Base-by-base conservation (phyloP, 129 eudicot species). In the Escallonia rubra region DNA sequence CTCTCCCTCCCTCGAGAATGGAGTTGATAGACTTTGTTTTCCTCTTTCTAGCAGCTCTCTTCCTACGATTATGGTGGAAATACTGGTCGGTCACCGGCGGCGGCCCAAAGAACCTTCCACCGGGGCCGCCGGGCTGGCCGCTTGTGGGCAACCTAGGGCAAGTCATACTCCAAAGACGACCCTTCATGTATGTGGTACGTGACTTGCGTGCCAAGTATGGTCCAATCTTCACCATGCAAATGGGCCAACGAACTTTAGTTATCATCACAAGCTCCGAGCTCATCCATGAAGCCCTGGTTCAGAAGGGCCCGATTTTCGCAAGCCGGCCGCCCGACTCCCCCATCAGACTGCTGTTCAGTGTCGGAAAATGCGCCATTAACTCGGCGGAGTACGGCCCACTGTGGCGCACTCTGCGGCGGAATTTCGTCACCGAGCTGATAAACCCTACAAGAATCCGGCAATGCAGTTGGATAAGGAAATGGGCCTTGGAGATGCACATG, bases 61-160 rank as follows among this genome's bases (percentile, higher is more conserved):
- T 84, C 69, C 84, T 84, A 63, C 43, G 53, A 40, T 55, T 82
- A 0, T 86, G 96, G 98, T 93, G 92, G 90, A 75, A 71, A 6
- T 67, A 64, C 52, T 76, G 81, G 62, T 81, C 86, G 43, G 59
- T 38, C 46, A 64, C 76, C 59, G 67, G 72, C 43, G 72, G 76
- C 1, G 71, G 50, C 13, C 16, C 45, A 13, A 76, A 62, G 54
- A 89, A 80, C 67, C 90, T 93, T 47, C 98, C 98, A 7, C 95
- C 96, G 12, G 96, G 96, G 38, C 96, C 96, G 16, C 98, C 92
- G 7, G 96, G 98, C 1, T 93, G 98, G 98, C 98, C 98, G 58
- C 59, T 93, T 9, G 83, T 93, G 1, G 98, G 98, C 39, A 93
- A 93, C 77, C 73, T 93, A 1, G 81, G 79, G 72, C 98, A 93